Evolutionary conservation across 2,329 filamentous ascomycete species (phyloP).

Genomic region (Epichloe amarillans): DNA sequence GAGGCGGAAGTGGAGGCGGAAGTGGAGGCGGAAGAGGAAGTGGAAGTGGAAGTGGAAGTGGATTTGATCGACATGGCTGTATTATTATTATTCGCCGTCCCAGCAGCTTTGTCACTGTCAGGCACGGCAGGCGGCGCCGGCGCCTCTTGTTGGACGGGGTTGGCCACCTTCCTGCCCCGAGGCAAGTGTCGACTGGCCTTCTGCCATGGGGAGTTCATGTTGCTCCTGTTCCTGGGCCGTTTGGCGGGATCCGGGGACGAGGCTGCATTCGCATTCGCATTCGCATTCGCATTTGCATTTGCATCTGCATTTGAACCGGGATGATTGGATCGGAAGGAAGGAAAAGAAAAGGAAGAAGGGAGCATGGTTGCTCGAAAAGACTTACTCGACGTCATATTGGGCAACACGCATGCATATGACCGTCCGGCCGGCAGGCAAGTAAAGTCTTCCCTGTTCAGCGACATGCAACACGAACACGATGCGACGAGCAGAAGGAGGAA

Average conservation of each 20-base stretch:
- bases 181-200: slow-evolving; percentile 10
- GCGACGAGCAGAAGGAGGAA: slow-evolving; percentile 10
- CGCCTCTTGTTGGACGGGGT: slow-evolving; percentile 8
- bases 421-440: slow-evolving; percentile 10
- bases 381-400: slow-evolving; percentile 34
- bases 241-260: neutral
- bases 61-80: neutral
- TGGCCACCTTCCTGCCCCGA: slow-evolving; percentile 7
- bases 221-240: neutral
- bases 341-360: slow-evolving; percentile 24
- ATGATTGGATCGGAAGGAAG: slow-evolving; percentile 17
- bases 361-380: slow-evolving; percentile 25
- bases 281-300: slow-evolving; percentile 7
- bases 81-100: neutral
- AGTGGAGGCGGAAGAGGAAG: slow-evolving; percentile 1
- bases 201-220: slow-evolving; percentile 11
- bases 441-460: neutral
- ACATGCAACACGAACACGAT: slow-evolving; percentile 12
- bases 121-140: slow-evolving; percentile 9
- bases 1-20: slow-evolving; percentile 1
- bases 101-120: neutral
- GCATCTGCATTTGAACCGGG: slow-evolving; percentile 10
- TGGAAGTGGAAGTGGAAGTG: slow-evolving; percentile 1
- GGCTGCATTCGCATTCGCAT: neutral
- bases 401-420: slow-evolving; percentile 18